These are phyloP conservation scores for Apiospora arundinis DNA, from an alignment of 2,329 filamentous ascomycete species.

Conservation along the genomic window DNA sequence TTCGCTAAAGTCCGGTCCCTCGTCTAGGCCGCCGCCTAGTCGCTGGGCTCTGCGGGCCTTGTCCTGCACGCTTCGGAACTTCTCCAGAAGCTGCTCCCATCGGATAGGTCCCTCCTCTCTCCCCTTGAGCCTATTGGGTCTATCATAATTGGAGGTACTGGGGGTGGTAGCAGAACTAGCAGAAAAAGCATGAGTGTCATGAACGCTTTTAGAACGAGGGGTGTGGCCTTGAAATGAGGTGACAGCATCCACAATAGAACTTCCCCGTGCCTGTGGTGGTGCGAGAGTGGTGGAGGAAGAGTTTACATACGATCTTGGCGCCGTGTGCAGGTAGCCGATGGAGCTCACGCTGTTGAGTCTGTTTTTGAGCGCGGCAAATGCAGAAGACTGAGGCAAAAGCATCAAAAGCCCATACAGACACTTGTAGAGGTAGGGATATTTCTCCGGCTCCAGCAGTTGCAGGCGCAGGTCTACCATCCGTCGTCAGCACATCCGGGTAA, in stretches of 20 bases:
- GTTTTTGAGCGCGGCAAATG: conserved; percentile 96
- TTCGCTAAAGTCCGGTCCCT: conserved; percentile 51
- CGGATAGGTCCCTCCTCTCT: conserved; percentile 85
- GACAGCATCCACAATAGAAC: conserved; percentile 41
- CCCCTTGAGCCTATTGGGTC: conserved; percentile 77
- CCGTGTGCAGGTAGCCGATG: conserved; percentile 91
- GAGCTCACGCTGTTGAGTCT: conserved; percentile 95
- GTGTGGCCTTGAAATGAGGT: conserved; percentile 35
- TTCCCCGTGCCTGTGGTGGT: conserved; percentile 40
- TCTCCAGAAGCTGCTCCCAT: conserved; percentile 92
- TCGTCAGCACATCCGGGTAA: neutral
- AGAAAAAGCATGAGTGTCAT: conserved; percentile 43
- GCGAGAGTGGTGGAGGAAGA: conserved; percentile 36
- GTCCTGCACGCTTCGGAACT: conserved; percentile 92
- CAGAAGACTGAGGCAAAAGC: conserved; percentile 97
- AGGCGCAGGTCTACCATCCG: conserved; percentile 77
- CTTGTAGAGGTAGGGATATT: conserved; percentile 94
- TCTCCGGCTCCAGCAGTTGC: conserved; percentile 93
- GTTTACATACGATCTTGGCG: conserved; percentile 73
- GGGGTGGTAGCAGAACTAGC: conserved; percentile 26
- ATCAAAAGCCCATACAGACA: conserved; percentile 96
- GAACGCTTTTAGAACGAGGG: conserved; percentile 39
- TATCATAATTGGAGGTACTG: conserved; percentile 68
- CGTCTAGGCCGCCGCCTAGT: conserved; percentile 58
- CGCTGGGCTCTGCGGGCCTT: conserved; percentile 75